phyloP scores from a whole-genome alignment of 768 basidiomycete species.

The Basidioascus undulatus region DNA sequence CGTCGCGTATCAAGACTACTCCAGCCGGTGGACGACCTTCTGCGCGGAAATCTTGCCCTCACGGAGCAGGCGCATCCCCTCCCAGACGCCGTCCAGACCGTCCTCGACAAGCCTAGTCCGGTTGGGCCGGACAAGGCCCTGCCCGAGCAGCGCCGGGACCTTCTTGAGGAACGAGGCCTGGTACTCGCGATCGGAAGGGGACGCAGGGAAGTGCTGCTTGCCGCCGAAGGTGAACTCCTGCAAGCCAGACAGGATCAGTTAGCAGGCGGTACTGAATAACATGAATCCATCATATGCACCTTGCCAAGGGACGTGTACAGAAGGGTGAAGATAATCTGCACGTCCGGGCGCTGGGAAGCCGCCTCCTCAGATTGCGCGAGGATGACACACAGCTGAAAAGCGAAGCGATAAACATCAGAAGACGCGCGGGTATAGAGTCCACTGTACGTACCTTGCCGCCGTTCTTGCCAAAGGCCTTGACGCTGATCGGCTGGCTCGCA shows the following conservation, averaged over 20 bases:
- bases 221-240: neutral
- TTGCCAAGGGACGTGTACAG: neutral
- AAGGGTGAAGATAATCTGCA: neutral
- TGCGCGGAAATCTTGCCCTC: neutral
- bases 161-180: neutral
- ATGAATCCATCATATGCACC: neutral
- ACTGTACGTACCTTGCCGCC: conserved; percentile 5
- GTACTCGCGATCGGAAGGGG: neutral
- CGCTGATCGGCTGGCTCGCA: neutral
- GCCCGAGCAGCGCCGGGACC: neutral
- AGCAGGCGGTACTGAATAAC: neutral
- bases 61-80: neutral
- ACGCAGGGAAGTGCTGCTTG: too few species aligned
- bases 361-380: neutral
- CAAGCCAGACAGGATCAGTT: too few species aligned
- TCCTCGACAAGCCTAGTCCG: neutral
- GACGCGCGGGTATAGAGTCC: conserved; percentile 2
- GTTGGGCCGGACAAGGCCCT: neutral
- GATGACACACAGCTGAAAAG: neutral
- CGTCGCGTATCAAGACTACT: too few species aligned
- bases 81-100: neutral
- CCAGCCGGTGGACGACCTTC: neutral
- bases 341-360: neutral
- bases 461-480: neutral
- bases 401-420: neutral